These are phyloP conservation scores for Saccharomycopsis synnaedendra DNA, from an alignment of 805 yeast species.

Conservation along the genomic window DNA sequence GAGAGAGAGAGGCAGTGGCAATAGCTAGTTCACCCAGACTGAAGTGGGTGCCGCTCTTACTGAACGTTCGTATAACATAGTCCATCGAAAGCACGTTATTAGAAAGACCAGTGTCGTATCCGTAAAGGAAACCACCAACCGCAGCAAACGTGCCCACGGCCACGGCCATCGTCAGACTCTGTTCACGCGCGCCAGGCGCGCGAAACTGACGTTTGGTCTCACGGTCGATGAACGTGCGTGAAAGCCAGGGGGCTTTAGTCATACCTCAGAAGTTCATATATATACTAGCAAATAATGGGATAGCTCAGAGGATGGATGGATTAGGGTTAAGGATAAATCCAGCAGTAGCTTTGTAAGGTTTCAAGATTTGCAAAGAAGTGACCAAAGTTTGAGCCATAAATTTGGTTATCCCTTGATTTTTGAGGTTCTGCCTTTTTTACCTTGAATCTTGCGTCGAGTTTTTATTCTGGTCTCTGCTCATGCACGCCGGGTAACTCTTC, in stretches of 20 bases:
- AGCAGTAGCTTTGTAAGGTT: too few species aligned
- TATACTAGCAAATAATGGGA: too few species aligned
- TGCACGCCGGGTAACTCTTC: too few species aligned
- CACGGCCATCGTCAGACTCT: constrained; percentile 53
- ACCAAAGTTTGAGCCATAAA: too few species aligned
- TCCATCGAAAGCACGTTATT: constrained; percentile 71
- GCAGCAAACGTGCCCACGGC: constrained; percentile 75
- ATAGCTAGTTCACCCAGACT: constrained; percentile 55
- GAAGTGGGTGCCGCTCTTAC: constrained; percentile 35
- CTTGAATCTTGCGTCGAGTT: too few species aligned
- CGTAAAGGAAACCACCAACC: constrained; percentile 83
- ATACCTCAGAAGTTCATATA: too few species aligned
- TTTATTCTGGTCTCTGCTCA: too few species aligned
- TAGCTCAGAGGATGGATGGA: too few species aligned
- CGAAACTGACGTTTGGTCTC: constrained; percentile 10
- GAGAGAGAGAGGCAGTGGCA: constrained; percentile 65
- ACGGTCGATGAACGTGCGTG: constrained; percentile 8
- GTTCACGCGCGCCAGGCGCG: constrained; percentile 22
- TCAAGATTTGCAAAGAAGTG: too few species aligned
- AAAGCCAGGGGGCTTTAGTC: neutral
- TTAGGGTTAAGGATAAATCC: too few species aligned
- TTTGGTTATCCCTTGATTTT: too few species aligned
- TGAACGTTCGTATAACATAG: constrained; percentile 47
- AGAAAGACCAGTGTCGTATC: constrained; percentile 82
- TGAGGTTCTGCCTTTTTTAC: too few species aligned